Conservation (phyloP, 805 yeast genomes). For the Schizosaccharomyces pombe region DNA sequence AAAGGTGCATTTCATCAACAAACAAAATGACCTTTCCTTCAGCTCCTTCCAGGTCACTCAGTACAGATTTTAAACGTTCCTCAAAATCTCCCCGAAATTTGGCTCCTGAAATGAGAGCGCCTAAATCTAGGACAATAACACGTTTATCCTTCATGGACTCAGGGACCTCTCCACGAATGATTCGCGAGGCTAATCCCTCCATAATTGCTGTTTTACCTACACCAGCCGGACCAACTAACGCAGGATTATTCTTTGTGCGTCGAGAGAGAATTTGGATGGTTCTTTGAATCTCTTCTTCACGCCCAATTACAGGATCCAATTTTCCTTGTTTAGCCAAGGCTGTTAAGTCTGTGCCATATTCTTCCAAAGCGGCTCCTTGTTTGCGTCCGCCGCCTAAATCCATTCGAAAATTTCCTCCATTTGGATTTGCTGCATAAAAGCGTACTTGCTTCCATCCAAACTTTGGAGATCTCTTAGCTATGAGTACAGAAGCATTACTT, state of each 20-base stretch:
- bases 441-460: not conserved
- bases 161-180: conserved; percentile 78
- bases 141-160: conserved; percentile 75
- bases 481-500: no score
- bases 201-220: conserved; percentile 93
- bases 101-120: conserved; percentile 80
- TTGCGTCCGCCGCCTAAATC: conserved; percentile 11
- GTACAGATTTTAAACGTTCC: conserved; percentile 56
- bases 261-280: conserved; percentile 81
- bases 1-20: conserved; percentile 74
- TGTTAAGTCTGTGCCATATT: conserved; percentile 69
- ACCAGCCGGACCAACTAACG: conserved; percentile 87
- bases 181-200: conserved; percentile 91
- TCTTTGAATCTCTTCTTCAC: conserved; percentile 84
- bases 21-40: conserved; percentile 57
- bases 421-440: not conserved
- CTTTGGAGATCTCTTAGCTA: no score
- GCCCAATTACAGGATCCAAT: conserved; percentile 87
- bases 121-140: conserved; percentile 65
- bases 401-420: conserved; percentile 2
- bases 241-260: conserved; percentile 88
- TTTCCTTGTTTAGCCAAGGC: conserved; percentile 72
- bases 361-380: conserved; percentile 53
- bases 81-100: conserved; percentile 93
- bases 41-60: conserved; percentile 63